These are phyloP conservation scores for Mycena floridula DNA, from an alignment of 768 basidiomycete genomes.

Conservation along the genomic window DNA sequence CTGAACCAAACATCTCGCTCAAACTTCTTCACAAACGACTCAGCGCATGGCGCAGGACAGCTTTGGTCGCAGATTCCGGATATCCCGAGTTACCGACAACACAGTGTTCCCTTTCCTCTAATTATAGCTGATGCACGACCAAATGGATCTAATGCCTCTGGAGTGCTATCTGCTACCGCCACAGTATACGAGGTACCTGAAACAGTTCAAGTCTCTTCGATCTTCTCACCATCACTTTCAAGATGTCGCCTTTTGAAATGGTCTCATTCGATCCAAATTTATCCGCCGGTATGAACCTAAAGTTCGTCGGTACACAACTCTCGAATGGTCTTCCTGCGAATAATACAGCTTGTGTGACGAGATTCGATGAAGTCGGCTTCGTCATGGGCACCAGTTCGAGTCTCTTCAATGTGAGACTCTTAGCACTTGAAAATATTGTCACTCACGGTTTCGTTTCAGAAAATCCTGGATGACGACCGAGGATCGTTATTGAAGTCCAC, in stretches of 20 bases:
- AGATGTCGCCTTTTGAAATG: constrained; percentile 61
- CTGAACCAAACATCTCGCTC: constrained; percentile 52
- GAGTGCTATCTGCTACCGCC: constrained; percentile 30
- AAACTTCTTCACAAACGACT: constrained; percentile 56
- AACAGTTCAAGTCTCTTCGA: neutral
- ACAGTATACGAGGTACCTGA: constrained; percentile 52
- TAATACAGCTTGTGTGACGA: constrained; percentile 56
- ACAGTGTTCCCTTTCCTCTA: constrained; percentile 60
- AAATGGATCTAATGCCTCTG: constrained; percentile 36
- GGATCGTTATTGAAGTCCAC: constrained; percentile 29
- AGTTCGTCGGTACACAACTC: constrained; percentile 61
- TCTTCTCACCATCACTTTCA: neutral
- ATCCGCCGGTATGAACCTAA: constrained; percentile 61
- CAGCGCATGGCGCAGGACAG: constrained; percentile 67
- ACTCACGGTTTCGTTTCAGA: constrained; percentile 20
- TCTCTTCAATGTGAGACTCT: constrained; percentile 48
- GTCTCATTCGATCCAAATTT: constrained; percentile 71
- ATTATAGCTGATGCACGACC: constrained; percentile 52
- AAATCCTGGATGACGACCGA: constrained; percentile 41
- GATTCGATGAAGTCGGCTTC: constrained; percentile 72
- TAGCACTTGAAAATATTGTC: neutral
- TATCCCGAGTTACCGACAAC: constrained; percentile 43
- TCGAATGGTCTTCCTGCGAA: constrained; percentile 49
- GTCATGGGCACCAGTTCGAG: constrained; percentile 72
- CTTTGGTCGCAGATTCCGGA: constrained; percentile 55